These are phyloP conservation scores for Daedalea quercina DNA, from an alignment of 768 basidiomycete genomes.

Conservation along the genomic window DNA sequence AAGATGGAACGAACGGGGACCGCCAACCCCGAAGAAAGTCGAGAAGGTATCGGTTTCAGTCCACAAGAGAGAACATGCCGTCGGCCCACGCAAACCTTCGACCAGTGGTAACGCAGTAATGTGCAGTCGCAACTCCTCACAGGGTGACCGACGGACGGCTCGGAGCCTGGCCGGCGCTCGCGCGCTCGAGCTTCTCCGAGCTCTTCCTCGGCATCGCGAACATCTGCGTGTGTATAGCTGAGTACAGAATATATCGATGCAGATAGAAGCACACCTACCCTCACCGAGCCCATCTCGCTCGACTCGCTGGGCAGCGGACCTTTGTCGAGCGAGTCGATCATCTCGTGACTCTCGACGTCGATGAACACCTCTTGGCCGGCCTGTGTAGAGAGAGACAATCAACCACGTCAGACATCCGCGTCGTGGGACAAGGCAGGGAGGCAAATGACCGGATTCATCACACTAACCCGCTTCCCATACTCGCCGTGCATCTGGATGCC, in stretches of 20 bases:
- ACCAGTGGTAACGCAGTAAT: background rate
- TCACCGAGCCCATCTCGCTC: background rate
- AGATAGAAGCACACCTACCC: background rate
- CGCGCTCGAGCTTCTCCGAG: background rate
- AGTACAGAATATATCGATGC: no score
- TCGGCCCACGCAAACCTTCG: no score
- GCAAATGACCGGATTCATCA: constrained; percentile 6
- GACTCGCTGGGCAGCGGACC: background rate
- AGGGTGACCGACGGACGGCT: background rate
- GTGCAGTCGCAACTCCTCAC: background rate
- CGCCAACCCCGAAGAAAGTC: no score
- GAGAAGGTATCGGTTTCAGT: no score
- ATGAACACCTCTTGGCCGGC: constrained; percentile 18
- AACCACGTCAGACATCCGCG: background rate
- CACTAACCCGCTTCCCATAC: constrained; percentile 11
- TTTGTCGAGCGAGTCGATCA: constrained; percentile 18
- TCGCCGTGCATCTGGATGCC: constrained; percentile 8
- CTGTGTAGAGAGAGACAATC: background rate
- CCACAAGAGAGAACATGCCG: no score
- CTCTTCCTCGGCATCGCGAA: background rate
- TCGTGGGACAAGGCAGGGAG: background rate
- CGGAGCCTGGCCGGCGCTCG: constrained; percentile 1
- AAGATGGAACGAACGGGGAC: no score
- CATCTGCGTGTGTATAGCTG: background rate
- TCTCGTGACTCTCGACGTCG: constrained; percentile 28